Evolutionary conservation across 2,329 filamentous ascomycete genomes (phyloP), one percentile per base, ranked within the genome.

Genomic region (Fusarium avenaceum): DNA sequence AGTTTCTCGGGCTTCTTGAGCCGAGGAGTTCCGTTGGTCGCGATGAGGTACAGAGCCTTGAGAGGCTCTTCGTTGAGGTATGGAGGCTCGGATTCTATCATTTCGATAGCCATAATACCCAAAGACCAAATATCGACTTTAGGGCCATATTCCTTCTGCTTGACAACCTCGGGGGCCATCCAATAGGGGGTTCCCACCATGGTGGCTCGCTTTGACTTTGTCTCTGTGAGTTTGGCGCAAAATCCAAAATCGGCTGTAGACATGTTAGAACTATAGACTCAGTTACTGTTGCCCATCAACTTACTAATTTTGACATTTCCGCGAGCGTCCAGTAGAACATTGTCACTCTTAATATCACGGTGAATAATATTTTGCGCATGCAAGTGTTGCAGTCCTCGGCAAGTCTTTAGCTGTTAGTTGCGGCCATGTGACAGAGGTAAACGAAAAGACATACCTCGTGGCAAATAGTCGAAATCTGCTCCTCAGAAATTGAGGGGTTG

Each of bases 151-250:
- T 97, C 95, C 84, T 98, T 98, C 80, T 98, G 96, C 84, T 98
- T 98, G 78, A 99, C 96, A 44, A 99, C 96, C 80, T 99, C 96
- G 38, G 96, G 96, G 10, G 96, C 96, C 96, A 99, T 99, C 96
- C 96, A 99, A 85, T 98, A 99, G 17, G 96, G 96, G 33, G 96
- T 99, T 69, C 96, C 96, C 56, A 99, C 96, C 96, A 99, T 98
- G 60, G 96, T 99, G 43, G 95, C 94, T 79, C 96, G 94, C 86
- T 99, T 98, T 74, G 89, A 96, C 82, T 97, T 97, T 69, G 94
- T 91, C 78, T 98, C 96, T 35, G 95, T 98, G 65, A 99, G 91
- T 84, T 98, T 98, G 78, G 96, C 96, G 79, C 94, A 98, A 87
- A 99, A 98, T 71, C 96, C 96, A 77, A 99, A 99, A 88, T 99